phyloP scores from a whole-genome alignment of 176 grass and related monocot genomes.

The Oryza longistaminata region DNA sequence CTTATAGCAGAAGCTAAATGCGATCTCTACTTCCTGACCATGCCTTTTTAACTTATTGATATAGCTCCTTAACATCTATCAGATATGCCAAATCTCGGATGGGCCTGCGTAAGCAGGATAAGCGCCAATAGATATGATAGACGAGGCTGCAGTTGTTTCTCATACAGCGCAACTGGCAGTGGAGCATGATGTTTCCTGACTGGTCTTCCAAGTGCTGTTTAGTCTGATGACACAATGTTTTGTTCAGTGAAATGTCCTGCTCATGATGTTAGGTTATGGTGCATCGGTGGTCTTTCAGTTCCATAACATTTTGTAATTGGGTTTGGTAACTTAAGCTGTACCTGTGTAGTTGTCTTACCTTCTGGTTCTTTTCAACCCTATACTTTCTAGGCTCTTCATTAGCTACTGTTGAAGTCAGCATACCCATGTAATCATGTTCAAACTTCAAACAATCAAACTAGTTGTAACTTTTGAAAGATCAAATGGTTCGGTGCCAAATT shows the following conservation, averaged over 20 bases:
- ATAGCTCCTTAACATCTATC: conserved; percentile 41
- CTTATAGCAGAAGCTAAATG: background rate
- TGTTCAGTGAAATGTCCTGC: conserved; percentile 21
- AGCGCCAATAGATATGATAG: conserved; percentile 35
- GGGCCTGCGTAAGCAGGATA: conserved; percentile 73
- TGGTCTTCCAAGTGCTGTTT: background rate
- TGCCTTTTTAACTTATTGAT: conserved; percentile 1
- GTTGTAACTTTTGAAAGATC: background rate
- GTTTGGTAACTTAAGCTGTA: background rate
- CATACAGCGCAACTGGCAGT: background rate
- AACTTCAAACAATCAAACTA: background rate
- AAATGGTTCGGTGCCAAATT: background rate
- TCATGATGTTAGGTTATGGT: conserved; percentile 22
- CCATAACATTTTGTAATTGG: conserved; percentile 15
- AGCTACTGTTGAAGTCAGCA: background rate
- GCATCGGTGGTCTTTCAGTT: background rate
- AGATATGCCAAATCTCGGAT: conserved; percentile 98
- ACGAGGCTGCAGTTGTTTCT: conserved; percentile 1
- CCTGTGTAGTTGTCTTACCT: background rate
- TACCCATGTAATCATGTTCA: background rate
- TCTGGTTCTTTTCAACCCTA: background rate
- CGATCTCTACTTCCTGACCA: background rate
- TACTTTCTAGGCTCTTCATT: background rate
- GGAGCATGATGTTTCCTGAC: background rate
- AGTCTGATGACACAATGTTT: conserved; percentile 7